Conservation (phyloP, 2,329 filamentous ascomycete genomes). For the Sarocladium brachiariae region DNA sequence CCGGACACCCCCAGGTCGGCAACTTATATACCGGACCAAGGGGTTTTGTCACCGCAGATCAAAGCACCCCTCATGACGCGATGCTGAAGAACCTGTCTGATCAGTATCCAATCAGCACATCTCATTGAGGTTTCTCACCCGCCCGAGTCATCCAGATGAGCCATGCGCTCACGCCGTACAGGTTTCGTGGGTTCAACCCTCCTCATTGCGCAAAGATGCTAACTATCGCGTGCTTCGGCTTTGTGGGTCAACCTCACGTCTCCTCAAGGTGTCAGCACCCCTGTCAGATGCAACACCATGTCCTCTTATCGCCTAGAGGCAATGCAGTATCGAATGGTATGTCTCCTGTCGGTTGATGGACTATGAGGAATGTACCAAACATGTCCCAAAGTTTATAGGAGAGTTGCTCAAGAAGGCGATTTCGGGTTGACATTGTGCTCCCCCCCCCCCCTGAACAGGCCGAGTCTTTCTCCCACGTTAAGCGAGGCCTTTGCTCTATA, state of each 20-base stretch:
- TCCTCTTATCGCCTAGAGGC: neutral
- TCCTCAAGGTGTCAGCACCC: neutral
- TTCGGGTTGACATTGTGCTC: too few species aligned
- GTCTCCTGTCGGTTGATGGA: too few species aligned
- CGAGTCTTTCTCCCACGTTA: too few species aligned
- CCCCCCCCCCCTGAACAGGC: too few species aligned
- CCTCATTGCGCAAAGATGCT: slow-evolving; percentile 1
- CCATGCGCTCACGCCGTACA: too few species aligned
- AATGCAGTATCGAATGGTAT: neutral
- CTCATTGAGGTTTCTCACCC: neutral
- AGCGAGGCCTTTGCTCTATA: neutral
- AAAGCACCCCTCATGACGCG: neutral
- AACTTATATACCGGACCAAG: neutral
- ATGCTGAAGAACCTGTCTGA: neutral
- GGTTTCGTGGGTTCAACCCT: too few species aligned
- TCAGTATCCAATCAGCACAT: neutral
- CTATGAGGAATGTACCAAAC: too few species aligned
- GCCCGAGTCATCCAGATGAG: neutral
- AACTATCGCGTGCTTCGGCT: slow-evolving; percentile 4
- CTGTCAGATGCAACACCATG: neutral
- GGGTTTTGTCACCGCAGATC: neutral
- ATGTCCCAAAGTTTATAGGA: too few species aligned
- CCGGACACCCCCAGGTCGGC: neutral
- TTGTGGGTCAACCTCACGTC: neutral
- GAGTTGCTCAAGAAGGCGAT: too few species aligned